Conservation (phyloP, 108 stramenopile species). For the Nitzschia putrida region DNA sequence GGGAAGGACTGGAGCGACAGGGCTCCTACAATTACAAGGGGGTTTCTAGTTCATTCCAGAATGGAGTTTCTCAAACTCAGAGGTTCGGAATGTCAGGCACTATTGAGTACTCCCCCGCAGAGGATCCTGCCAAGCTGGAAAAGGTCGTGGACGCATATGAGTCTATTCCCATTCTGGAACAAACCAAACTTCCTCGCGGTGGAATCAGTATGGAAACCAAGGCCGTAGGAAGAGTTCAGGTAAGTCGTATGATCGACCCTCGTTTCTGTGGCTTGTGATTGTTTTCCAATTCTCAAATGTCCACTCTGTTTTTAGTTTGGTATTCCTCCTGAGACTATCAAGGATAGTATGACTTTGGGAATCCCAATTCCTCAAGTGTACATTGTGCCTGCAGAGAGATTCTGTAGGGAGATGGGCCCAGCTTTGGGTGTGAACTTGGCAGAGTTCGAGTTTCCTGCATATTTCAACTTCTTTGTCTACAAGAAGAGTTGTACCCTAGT, state of each 20-base stretch:
- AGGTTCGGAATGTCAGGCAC: slow-evolving; percentile 6
- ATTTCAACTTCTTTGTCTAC: slow-evolving; percentile 93
- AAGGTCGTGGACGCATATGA: slow-evolving; percentile 53
- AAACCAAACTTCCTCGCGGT: slow-evolving; percentile 77
- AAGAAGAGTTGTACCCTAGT: slow-evolving; percentile 84
- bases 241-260: slow-evolving; percentile 22
- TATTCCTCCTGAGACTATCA: slow-evolving; percentile 96
- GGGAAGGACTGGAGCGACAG: not conserved
- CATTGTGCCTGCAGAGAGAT: slow-evolving; percentile 91
- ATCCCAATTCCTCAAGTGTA: slow-evolving; percentile 82
- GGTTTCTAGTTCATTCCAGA: slow-evolving; percentile 23
- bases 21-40: slow-evolving; percentile 16
- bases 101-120: not conserved
- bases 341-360: slow-evolving; percentile 90
- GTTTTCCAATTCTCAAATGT: not conserved
- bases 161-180: slow-evolving; percentile 60
- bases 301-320: slow-evolving; percentile 63
- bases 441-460: slow-evolving; percentile 96
- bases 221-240: slow-evolving; percentile 80
- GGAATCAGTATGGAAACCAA: slow-evolving; percentile 78
- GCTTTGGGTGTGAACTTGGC: slow-evolving; percentile 91
- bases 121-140: slow-evolving; percentile 3
- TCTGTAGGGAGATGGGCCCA: slow-evolving; percentile 88
- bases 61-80: slow-evolving; percentile 12
- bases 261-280: not conserved